Evolutionary conservation across 2,329 filamentous ascomycete genomes (phyloP), one percentile per base, ranked within the genome.

Genomic region (Sporothrix globosa): DNA sequence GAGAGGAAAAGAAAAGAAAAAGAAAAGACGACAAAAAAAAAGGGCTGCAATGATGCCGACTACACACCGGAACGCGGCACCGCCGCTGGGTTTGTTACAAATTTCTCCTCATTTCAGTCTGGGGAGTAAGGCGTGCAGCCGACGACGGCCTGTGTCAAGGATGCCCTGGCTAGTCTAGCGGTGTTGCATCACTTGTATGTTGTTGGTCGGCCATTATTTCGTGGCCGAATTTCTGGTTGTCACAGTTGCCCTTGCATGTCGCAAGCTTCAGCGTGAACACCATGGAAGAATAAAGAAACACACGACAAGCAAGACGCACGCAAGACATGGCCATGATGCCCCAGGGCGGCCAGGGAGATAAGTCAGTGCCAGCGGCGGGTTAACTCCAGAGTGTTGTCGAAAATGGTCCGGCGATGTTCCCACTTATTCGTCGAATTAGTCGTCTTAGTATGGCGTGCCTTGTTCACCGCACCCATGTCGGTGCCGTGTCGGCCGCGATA

Each of bases 41-140:
- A 52, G 24, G 24, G 41, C 41, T 63, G 60, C 60, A 63, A 11
- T 9, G 50, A 50, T 50, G 61, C 44, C 61, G 61, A 66, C 61
- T 52, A 27, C 61, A 66, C 61, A 50, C 61, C 24, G 61, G 44
- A 66, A 66, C 44, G 24, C 61, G 61, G 61, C 61, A 66, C 61
- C 5, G n/a, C 61, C 5, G n/a, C 54, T 14, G 17, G 27, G 27
- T 30, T 4, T 30, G 27, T 30, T 30, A 30, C 27, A 30, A 30
- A 30, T 30, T 30, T 30, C 50, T 53, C 50, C 30, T 39, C 54
- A 60, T 30, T 34, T 27, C 34, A 34, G 34, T 34, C 34, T 34
- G 5, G 9, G 27, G 27, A 30, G 3, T 4, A 30, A 30, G 34
- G 34, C 34, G 3, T 34, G 34, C 34, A 34, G 34, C 34, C 34